Evolutionary conservation across 257 asterid genomes (phyloP), one percentile per base, ranked within the genome.

Genomic region (Solanum tarapatanum): DNA sequence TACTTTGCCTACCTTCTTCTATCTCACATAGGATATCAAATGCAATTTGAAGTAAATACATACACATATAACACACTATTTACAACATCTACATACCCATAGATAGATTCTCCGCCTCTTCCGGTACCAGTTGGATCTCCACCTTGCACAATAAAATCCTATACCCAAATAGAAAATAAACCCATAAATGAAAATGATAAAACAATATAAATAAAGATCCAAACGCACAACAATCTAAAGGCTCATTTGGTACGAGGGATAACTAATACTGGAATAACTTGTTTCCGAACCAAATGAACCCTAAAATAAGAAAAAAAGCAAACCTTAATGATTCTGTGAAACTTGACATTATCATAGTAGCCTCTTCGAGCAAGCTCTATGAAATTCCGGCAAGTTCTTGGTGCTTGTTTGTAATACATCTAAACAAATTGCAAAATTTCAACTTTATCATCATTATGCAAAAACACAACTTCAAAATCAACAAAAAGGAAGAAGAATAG

Each of bases 121-220:
- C 99, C 99, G 19, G 99, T 97, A 77, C 95, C 99, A 64, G 99
- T 97, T 48, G 99, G 99, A 51, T 97, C 99, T 72, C 99, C 99
- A 87, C 99, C 99, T 93, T 97, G 99, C 69, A 95, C 98, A 45
- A 95, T 89, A 76, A 97, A 97, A 88, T 96, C 98, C 98, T 96
- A 48, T 5, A 90, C 28, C 70, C 89, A 86, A 79, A 87, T 24
- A 45, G 72, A 87, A n/a, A 64, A 3, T 0, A 51, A 55, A 75
- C 24, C 0, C 64, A 19, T 55, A 55, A 55, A 19, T 0, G 7
- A 70, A 72, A 21, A n/a, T 19, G 30, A 74, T 35, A 5, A 77
- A 87, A 69, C 58, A 23, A 87, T 26, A 62, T 72, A 70, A 12
- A 37, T 19, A 51, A 51, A 23, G 9, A 70, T 76, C 9, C 41